phyloP scores from a whole-genome alignment of 257 asterid species.

The Gynochthodes officinalis region DNA sequence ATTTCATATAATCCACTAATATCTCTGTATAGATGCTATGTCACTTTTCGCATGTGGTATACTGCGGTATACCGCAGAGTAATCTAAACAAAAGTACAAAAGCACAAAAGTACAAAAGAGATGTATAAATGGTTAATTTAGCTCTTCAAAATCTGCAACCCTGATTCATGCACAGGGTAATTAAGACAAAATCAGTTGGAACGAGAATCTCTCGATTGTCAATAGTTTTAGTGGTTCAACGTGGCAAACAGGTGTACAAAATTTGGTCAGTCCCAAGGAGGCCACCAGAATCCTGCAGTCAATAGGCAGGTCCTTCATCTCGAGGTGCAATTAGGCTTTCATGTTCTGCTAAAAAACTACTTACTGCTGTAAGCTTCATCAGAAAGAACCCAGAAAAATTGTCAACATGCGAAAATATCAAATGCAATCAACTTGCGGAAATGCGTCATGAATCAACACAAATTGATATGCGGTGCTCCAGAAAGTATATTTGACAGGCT shows the following conservation, averaged over 20 bases:
- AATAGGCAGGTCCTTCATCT: neutral
- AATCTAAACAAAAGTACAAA: neutral
- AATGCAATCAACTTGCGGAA: too few relatives aligned
- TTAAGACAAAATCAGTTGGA: neutral
- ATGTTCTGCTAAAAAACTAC: neutral
- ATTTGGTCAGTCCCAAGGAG: too few relatives aligned
- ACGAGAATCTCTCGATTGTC: neutral
- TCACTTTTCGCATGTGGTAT: neutral
- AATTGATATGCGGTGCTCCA: too few relatives aligned
- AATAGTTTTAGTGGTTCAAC: neutral
- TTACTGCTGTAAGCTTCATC: neutral
- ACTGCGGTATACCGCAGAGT: neutral
- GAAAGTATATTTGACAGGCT: too few relatives aligned
- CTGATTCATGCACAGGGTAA: too few relatives aligned
- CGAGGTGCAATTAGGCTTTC: neutral
- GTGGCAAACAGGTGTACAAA: neutral
- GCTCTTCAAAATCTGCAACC: neutral
- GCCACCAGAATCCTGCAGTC: too few relatives aligned
- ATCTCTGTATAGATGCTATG: neutral
- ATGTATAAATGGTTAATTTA: neutral
- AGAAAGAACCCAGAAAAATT: too few relatives aligned
- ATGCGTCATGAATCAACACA: neutral
- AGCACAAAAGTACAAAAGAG: too few relatives aligned
- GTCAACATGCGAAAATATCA: too few relatives aligned
- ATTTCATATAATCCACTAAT: slow-evolving; percentile 1